phyloP scores from a whole-genome alignment of 2,329 filamentous ascomycete species.

The Aspergillus amoenus region DNA sequence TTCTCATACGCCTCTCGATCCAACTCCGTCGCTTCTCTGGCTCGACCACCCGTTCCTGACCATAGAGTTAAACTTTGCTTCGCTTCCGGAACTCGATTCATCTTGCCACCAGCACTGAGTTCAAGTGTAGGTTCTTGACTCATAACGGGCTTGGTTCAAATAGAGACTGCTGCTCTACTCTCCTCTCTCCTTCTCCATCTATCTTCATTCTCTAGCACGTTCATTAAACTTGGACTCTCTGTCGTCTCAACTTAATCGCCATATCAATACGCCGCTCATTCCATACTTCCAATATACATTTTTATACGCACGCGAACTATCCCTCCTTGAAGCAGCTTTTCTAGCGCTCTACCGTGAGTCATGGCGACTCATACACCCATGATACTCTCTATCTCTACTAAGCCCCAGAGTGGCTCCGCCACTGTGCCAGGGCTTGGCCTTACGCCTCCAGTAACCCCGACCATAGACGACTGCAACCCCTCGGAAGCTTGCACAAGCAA shows the following conservation, averaged over 20 bases:
- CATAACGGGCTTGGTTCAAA: neutral
- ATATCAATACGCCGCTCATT: constrained; percentile 15
- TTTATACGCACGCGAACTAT: neutral
- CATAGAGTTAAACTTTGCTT: neutral
- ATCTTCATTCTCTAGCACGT: neutral
- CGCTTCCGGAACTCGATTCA: neutral
- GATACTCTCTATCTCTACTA: constrained; percentile 30
- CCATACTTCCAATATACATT: neutral
- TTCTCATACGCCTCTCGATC: neutral
- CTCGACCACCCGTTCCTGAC: constrained; percentile 3
- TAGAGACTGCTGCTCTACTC: too few relatives aligned
- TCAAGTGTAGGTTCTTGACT: neutral
- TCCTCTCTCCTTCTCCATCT: neutral
- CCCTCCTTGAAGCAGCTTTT: neutral
- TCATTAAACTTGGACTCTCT: neutral
- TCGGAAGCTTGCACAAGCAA: constrained; percentile 8
- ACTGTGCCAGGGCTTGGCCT: constrained; percentile 20
- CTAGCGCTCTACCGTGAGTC: neutral
- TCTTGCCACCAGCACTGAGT: constrained; percentile 13
- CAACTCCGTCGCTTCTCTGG: constrained; percentile 2
- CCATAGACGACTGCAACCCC: constrained; percentile 19
- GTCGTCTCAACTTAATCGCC: neutral
- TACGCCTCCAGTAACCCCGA: constrained; percentile 39
- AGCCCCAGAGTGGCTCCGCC: constrained; percentile 12
- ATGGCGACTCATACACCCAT: constrained; percentile 21